A percentile compares a stretch with the other conserved stretches of the same genome.
Evolutionary conservation across 73 alveolate species (phyloP).

Genomic region (Tetrahymena elliotti): DNA sequence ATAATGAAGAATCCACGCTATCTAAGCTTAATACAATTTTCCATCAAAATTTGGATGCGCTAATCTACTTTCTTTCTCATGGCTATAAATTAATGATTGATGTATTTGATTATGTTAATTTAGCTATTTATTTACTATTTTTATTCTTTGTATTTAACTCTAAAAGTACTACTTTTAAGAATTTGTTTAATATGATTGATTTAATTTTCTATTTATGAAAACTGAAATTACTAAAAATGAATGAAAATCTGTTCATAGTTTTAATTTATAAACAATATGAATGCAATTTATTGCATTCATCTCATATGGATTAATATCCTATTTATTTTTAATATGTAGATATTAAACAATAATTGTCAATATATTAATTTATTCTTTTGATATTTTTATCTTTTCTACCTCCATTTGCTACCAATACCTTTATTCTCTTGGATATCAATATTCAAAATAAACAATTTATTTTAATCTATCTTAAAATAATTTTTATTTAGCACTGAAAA

Average conservation of each 20-base stretch:
- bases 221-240: not conserved
- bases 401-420: not conserved
- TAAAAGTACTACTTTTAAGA: not conserved
- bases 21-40: not conserved
- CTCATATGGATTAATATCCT: not conserved
- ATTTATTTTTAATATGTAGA: not conserved
- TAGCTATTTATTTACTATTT: not conserved
- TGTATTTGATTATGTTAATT: not conserved
- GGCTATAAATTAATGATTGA: not conserved
- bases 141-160: not conserved
- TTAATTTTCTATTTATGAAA: not conserved
- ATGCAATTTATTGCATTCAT: not conserved
- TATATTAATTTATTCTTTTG: not conserved
- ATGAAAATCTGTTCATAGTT: not conserved
- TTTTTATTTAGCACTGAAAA: no score
- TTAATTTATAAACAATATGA: not conserved
- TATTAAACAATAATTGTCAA: not conserved
- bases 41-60: not conserved
- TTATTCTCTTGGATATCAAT: not conserved
- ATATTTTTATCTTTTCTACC: not conserved
- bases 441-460: not conserved
- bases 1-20: slow-evolving; percentile 20
- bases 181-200: not conserved
- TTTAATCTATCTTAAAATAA: no score
- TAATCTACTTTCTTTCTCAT: not conserved